These are phyloP conservation scores for Heliamphora pulchella DNA, from an alignment of 179 eudicot genomes.

Conservation along the genomic window DNA sequence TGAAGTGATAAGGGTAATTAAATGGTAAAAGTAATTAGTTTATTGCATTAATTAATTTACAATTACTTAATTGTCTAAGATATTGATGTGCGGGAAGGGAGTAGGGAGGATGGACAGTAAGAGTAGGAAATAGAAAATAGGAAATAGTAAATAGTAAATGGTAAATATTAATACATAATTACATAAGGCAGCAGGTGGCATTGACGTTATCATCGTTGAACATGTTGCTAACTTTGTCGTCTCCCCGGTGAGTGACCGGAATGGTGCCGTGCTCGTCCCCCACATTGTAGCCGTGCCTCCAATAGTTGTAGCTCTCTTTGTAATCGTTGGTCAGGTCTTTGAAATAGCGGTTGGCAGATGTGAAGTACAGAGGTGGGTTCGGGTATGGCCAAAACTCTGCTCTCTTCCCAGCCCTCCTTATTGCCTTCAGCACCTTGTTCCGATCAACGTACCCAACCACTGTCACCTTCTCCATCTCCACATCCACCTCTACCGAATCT, in stretches of 20 bases:
- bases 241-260: conserved; percentile 66
- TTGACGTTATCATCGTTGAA: conserved; percentile 91
- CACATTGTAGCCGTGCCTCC: conserved; percentile 82
- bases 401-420: conserved; percentile 85
- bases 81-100: no score
- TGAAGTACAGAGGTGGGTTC: conserved; percentile 74
- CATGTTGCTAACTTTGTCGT: conserved; percentile 89
- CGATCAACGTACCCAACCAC: conserved; percentile 81
- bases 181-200: conserved; percentile 76
- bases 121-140: no score
- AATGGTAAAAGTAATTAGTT: no score
- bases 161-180: no score
- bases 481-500: conserved; percentile 68
- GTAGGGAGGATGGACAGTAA: no score
- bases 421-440: conserved; percentile 72
- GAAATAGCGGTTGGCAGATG: conserved; percentile 54
- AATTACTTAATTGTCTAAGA: no score
- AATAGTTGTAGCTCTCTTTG: conserved; percentile 85
- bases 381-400: conserved; percentile 96
- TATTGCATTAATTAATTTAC: no score
- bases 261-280: conserved; percentile 68
- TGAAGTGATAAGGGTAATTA: no score
- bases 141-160: no score
- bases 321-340: conserved; percentile 65
- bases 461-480: conserved; percentile 81